A percentile compares a stretch with the other conserved stretches of the same genome.
Conservation (phyloP, 2,329 filamentous ascomycete species). For the Colletotrichum lini region DNA sequence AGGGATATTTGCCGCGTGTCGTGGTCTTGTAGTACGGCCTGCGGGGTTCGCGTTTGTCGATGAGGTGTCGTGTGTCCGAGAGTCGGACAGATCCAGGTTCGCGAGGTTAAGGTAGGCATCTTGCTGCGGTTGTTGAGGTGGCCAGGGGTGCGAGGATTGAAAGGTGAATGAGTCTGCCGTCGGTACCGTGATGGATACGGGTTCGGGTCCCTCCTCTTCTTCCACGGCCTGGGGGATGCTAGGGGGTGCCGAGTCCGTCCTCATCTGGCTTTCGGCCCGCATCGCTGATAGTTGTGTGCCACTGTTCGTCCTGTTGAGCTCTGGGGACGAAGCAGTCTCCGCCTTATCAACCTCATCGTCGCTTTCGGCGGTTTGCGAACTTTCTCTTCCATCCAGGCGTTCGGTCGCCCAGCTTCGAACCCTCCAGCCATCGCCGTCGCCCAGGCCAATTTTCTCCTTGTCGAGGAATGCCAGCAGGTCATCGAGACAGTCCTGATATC, state of each 20-base stretch:
- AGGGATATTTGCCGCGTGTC: constrained; percentile 38
- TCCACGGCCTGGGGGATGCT: constrained; percentile 38
- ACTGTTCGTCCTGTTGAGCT: constrained; percentile 63
- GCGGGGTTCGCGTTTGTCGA: constrained; percentile 46
- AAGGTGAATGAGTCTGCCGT: constrained; percentile 78
- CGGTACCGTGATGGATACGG: constrained; percentile 63
- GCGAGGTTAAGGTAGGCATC: constrained; percentile 72
- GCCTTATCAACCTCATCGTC: constrained; percentile 79
- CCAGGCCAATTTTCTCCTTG: constrained; percentile 82
- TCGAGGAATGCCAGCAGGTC: constrained; percentile 91
- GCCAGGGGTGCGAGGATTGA: constrained; percentile 72
- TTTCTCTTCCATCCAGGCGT: constrained; percentile 74
- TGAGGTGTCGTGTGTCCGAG: constrained; percentile 57
- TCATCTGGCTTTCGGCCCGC: constrained; percentile 44
- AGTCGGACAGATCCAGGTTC: constrained; percentile 72
- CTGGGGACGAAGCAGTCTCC: constrained; percentile 72
- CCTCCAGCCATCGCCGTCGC: constrained; percentile 81
- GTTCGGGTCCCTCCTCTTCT: constrained; percentile 41
- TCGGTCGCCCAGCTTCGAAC: constrained; percentile 78
- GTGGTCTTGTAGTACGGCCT: constrained; percentile 36
- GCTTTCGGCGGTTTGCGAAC: constrained; percentile 71
- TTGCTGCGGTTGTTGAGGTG: constrained; percentile 58
- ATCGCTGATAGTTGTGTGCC: constrained; percentile 45
- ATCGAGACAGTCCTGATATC: constrained; percentile 95
- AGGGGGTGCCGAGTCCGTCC: constrained; percentile 55